phyloP scores from a whole-genome alignment of 768 basidiomycete species.

The Boletus fagicola region DNA sequence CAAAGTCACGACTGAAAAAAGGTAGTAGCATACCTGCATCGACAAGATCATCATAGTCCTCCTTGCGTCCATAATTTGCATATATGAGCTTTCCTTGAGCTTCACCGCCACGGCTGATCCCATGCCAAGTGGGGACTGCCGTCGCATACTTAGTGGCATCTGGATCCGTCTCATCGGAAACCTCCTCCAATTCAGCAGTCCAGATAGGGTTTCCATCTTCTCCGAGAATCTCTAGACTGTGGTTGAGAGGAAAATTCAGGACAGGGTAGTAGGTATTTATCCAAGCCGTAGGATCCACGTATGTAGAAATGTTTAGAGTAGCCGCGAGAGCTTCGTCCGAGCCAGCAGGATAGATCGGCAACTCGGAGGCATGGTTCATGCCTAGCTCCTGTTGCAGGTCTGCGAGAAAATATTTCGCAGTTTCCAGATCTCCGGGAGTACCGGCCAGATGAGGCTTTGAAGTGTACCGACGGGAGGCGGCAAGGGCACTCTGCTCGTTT shows the following conservation, averaged over 20 bases:
- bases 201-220: conserved; percentile 49
- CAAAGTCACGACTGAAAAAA: not conserved
- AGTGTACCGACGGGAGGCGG: conserved; percentile 51
- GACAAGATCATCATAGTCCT: conserved; percentile 62
- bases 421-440: conserved; percentile 50
- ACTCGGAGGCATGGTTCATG: conserved; percentile 27
- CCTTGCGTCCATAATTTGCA: conserved; percentile 56
- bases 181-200: conserved; percentile 65
- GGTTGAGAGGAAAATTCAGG: conserved; percentile 63
- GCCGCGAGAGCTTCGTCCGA: conserved; percentile 51
- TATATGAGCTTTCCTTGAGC: conserved; percentile 59
- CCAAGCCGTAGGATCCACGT: conserved; percentile 50
- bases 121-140: conserved; percentile 67
- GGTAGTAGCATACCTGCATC: conserved; percentile 38
- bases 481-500: conserved; percentile 46
- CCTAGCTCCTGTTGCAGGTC: conserved; percentile 53
- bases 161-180: conserved; percentile 62
- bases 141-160: conserved; percentile 57
- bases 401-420: conserved; percentile 53
- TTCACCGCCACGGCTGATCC: conserved; percentile 63
- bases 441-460: conserved; percentile 63
- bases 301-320: conserved; percentile 46
- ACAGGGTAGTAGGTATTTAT: conserved; percentile 73
- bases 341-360: conserved; percentile 57
- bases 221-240: conserved; percentile 53